Conservation (phyloP, 805 yeast species). For the Candida orba region DNA sequence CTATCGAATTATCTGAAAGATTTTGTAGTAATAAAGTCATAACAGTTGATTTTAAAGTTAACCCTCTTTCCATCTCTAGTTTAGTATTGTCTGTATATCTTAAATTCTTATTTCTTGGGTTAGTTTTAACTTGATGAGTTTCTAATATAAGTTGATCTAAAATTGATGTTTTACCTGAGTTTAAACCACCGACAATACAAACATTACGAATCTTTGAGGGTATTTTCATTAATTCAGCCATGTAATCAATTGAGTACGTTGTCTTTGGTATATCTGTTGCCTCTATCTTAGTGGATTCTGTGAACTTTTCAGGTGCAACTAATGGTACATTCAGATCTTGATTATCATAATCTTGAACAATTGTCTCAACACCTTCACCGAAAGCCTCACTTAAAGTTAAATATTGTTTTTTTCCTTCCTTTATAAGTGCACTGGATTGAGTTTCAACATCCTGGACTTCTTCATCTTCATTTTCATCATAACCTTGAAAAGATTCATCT, state of each 20-base stretch:
- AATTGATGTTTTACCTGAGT: slow-evolving; percentile 81
- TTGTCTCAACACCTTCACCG: slow-evolving; percentile 59
- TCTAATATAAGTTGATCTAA: slow-evolving; percentile 60
- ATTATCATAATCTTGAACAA: slow-evolving; percentile 46
- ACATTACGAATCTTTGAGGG: slow-evolving; percentile 70
- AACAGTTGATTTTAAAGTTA: slow-evolving; percentile 58
- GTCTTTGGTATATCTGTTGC: slow-evolving; percentile 51
- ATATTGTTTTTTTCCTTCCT: slow-evolving; percentile 39
- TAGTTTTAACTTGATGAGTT: slow-evolving; percentile 45
- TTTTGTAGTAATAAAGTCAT: slow-evolving; percentile 54
- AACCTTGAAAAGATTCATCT: slow-evolving; percentile 12
- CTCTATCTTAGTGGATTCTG: slow-evolving; percentile 38
- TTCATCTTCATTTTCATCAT: slow-evolving; percentile 22
- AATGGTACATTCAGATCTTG: slow-evolving; percentile 58
- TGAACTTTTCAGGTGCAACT: slow-evolving; percentile 42
- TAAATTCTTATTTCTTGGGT: slow-evolving; percentile 61
- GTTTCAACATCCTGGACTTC: slow-evolving; percentile 9
- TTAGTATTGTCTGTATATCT: slow-evolving; percentile 68
- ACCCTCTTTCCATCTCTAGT: slow-evolving; percentile 63
- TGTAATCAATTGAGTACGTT: slow-evolving; percentile 54
- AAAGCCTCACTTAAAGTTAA: slow-evolving; percentile 39
- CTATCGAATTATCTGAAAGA: slow-evolving; percentile 44
- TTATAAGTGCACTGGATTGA: slow-evolving; percentile 28
- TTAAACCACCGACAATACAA: slow-evolving; percentile 71
- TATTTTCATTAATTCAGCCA: slow-evolving; percentile 39